phyloP scores from a whole-genome alignment of 805 yeast species.

The Dipodascus geniculatus region DNA sequence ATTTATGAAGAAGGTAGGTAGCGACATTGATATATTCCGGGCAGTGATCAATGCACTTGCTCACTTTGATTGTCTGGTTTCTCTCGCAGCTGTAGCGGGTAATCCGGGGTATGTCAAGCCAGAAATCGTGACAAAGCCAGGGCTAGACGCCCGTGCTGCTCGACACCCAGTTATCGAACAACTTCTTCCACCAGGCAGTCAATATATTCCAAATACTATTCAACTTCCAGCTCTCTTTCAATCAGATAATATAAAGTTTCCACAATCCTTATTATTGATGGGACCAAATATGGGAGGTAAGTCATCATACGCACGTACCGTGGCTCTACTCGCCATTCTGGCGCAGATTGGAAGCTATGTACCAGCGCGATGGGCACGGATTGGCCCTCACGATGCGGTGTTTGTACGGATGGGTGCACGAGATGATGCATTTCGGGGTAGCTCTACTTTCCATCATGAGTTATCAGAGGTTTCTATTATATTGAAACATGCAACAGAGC shows the following conservation, averaged over 20 bases:
- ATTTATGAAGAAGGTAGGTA: constrained; percentile 30
- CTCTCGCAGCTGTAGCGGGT: constrained; percentile 50
- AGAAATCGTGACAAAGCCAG: constrained; percentile 32
- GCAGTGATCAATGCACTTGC: constrained; percentile 38
- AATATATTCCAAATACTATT: constrained; percentile 59
- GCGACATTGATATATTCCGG: constrained; percentile 29
- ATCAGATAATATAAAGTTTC: background rate
- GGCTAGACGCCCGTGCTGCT: constrained; percentile 42
- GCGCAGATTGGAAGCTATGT: constrained; percentile 68
- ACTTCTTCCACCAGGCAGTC: constrained; percentile 23
- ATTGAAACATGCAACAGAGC: constrained; percentile 35
- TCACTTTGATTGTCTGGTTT: constrained; percentile 51
- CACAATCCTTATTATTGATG: constrained; percentile 49
- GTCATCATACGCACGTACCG: constrained; percentile 61
- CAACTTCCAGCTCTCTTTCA: constrained; percentile 26
- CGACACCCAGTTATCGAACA: constrained; percentile 59
- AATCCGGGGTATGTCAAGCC: constrained; percentile 41
- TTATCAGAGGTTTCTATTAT: constrained; percentile 55
- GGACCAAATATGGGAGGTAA: constrained; percentile 93
- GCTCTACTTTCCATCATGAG: constrained; percentile 78
- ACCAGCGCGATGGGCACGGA: constrained; percentile 48
- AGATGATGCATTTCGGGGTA: constrained; percentile 62
- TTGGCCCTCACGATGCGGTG: constrained; percentile 53
- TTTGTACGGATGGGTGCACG: constrained; percentile 56
- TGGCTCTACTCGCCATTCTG: constrained; percentile 56